phyloP scores from a whole-genome alignment of 164 flowering plant genomes.

The Tinospora cordifolia region DNA sequence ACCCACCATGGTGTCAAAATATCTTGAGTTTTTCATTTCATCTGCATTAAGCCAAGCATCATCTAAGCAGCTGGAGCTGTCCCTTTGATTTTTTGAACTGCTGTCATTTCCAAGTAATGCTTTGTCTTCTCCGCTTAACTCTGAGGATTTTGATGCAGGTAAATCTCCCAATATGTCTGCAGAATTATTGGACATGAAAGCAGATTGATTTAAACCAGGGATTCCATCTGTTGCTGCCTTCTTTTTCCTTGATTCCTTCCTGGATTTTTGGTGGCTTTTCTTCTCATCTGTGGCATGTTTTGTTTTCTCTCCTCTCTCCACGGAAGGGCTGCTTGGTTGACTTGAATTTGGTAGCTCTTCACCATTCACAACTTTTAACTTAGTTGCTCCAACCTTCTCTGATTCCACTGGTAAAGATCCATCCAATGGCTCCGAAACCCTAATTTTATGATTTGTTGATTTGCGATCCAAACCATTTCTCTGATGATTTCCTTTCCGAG shows the following conservation, averaged over 20 bases:
- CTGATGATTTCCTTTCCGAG: slow-evolving; percentile 56
- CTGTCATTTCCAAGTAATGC: slow-evolving; percentile 11
- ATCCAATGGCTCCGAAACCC: slow-evolving; percentile 31
- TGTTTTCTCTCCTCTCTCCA: slow-evolving; percentile 13
- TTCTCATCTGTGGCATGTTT: slow-evolving; percentile 26
- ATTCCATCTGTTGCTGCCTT: slow-evolving; percentile 25
- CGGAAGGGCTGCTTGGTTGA: slow-evolving; percentile 18
- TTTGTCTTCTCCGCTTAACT: slow-evolving; percentile 20
- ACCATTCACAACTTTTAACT: slow-evolving; percentile 25
- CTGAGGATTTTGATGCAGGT: slow-evolving; percentile 21
- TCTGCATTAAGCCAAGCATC: slow-evolving; percentile 26
- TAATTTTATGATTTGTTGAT: slow-evolving; percentile 31
- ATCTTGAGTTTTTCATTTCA: slow-evolving; percentile 19
- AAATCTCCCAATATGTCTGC: slow-evolving; percentile 17
- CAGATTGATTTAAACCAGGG: slow-evolving; percentile 17
- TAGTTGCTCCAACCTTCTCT: slow-evolving; percentile 23
- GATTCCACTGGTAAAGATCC: slow-evolving; percentile 21
- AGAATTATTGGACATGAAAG: slow-evolving; percentile 15
- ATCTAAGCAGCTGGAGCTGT: slow-evolving; percentile 13
- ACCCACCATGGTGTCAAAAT: slow-evolving; percentile 23
- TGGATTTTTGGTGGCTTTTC: slow-evolving; percentile 29
- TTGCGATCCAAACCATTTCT: slow-evolving; percentile 49
- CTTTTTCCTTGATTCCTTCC: slow-evolving; percentile 23
- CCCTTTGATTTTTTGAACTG: slow-evolving; percentile 12
- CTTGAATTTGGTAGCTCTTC: slow-evolving; percentile 35